A percentile compares a stretch with the other conserved stretches of the same genome.
Conservation (phyloP, 192 early-diverging fungal species). For the Rhizoclosmatium globosum region DNA sequence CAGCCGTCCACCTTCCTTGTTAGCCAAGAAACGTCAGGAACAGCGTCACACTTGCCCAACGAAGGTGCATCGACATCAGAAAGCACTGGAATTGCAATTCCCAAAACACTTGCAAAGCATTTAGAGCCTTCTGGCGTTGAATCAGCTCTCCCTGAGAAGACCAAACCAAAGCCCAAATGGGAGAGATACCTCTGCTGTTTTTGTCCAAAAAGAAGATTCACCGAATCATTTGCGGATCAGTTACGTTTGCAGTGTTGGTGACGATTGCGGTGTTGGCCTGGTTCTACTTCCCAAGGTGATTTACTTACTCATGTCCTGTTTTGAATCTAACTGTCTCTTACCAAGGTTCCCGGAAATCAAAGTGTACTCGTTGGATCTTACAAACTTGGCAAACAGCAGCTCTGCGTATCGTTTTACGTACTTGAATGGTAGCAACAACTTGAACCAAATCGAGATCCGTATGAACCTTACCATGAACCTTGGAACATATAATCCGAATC, state of each 20-base stretch:
- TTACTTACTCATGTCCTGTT: background rate
- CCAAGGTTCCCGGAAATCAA: constrained; percentile 21
- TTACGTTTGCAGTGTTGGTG: background rate
- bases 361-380: constrained; percentile 8
- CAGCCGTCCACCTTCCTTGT: too few relatives aligned
- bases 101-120: background rate
- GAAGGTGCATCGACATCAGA: background rate
- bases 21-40: background rate
- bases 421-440: background rate
- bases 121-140: too few relatives aligned
- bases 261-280: background rate
- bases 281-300: constrained; percentile 24
- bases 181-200: constrained; percentile 18
- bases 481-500: constrained; percentile 34
- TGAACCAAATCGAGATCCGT: constrained; percentile 18
- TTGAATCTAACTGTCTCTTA: background rate
- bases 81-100: background rate
- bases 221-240: constrained; percentile 19
- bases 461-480: constrained; percentile 35
- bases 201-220: background rate
- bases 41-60: background rate
- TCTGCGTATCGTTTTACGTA: constrained; percentile 1
- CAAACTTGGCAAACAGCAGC: background rate
- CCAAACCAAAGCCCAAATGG: background rate
- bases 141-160: too few relatives aligned